These are phyloP conservation scores for Didymella pomorum DNA, from an alignment of 2,329 filamentous ascomycete genomes.

Conservation along the genomic window DNA sequence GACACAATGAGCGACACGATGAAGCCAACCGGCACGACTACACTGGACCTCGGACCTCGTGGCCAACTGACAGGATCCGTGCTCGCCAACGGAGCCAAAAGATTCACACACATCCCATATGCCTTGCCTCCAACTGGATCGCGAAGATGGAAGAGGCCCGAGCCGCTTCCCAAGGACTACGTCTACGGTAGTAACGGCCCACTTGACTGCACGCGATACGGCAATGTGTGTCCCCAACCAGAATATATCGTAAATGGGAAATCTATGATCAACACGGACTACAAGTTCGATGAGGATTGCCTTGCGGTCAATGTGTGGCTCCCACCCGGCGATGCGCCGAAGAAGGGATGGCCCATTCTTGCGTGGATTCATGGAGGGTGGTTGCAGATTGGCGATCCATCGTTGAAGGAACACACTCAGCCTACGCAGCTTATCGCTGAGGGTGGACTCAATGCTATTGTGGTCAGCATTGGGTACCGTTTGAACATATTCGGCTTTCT, in stretches of 20 bases:
- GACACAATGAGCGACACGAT: not conserved
- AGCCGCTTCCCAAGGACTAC: constrained; percentile 9
- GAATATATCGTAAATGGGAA: constrained; percentile 10
- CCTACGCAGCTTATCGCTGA: constrained; percentile 18
- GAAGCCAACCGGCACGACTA: constrained; percentile 8
- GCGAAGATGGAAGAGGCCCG: constrained; percentile 14
- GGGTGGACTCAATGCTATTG: constrained; percentile 13
- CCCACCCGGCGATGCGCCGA: constrained; percentile 8
- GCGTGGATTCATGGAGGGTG: constrained; percentile 17
- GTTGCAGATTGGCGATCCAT: constrained; percentile 16
- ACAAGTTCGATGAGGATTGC: constrained; percentile 13
- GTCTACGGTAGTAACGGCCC: constrained; percentile 10
- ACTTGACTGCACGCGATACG: constrained; percentile 13
- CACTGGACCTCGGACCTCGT: constrained; percentile 13
- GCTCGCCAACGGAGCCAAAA: constrained; percentile 11
- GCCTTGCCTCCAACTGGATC: constrained; percentile 7
- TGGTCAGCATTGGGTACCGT: constrained; percentile 18
- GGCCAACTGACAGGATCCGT: constrained; percentile 8
- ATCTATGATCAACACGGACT: constrained; percentile 11
- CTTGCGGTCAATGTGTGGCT: constrained; percentile 16
- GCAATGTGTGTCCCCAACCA: constrained; percentile 16
- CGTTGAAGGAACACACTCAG: constrained; percentile 10
- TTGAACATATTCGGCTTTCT: constrained; percentile 21
- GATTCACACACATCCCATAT: constrained; percentile 16
- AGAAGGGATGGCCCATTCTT: constrained; percentile 16